phyloP scores from a whole-genome alignment of 768 basidiomycete genomes.

The Amanita fuliginea region DNA sequence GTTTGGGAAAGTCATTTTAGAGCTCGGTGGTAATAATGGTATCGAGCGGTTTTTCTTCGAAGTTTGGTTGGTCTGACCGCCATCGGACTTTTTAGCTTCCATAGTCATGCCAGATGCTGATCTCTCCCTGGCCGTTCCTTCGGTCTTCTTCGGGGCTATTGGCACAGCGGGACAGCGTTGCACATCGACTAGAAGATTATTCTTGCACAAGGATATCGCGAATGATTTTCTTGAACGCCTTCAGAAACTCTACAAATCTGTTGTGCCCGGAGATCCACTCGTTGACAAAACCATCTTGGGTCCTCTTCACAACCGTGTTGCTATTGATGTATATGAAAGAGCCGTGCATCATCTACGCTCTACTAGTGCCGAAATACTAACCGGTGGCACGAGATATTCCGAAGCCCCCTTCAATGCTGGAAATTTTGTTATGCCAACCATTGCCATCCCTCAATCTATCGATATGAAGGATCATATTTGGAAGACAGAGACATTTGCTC shows the following conservation, averaged over 20 bases:
- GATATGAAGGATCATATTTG: constrained; percentile 50
- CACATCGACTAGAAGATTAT: constrained; percentile 86
- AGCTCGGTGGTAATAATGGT: constrained; percentile 96
- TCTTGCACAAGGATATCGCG: constrained; percentile 77
- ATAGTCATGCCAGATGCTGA: constrained; percentile 94
- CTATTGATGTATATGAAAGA: constrained; percentile 51
- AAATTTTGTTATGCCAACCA: constrained; percentile 85
- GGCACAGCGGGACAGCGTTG: constrained; percentile 73
- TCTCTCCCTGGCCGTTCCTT: constrained; percentile 76
- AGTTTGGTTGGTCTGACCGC: constrained; percentile 9
- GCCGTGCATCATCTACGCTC: constrained; percentile 52
- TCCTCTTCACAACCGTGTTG: constrained; percentile 68
- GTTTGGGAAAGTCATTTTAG: constrained; percentile 85
- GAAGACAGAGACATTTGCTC: constrained; percentile 79
- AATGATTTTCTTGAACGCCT: constrained; percentile 67
- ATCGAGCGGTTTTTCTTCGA: constrained; percentile 5
- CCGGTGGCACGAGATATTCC: constrained; percentile 53
- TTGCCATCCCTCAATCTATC: constrained; percentile 55
- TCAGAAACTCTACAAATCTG: constrained; percentile 56
- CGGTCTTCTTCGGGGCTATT: constrained; percentile 90
- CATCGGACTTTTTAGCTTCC: constrained; percentile 43
- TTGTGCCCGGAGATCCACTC: constrained; percentile 83
- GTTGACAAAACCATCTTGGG: constrained; percentile 65
- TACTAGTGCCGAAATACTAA: constrained; percentile 66
- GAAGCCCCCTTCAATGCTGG: constrained; percentile 47